Base-by-base conservation (phyloP, 106 monocot genomes). In the Dendrobium huoshanense region DNA sequence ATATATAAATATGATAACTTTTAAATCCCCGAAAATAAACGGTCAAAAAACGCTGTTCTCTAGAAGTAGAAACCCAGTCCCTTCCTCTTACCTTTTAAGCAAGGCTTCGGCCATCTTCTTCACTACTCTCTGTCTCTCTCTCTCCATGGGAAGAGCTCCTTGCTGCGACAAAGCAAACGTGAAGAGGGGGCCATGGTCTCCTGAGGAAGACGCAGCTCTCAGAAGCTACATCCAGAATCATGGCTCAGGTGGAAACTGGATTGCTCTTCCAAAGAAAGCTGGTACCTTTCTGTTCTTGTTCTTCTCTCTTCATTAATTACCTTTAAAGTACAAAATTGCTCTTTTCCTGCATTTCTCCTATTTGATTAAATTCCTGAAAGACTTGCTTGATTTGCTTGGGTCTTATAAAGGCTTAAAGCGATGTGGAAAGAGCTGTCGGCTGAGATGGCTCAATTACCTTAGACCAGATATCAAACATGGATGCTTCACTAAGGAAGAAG, bases 401-500 rank as follows among this genome's bases (percentile, higher is more conserved):
- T 73, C 29, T 29, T 17, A 42, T 75, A 11, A 49, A 84, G 87
- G 87, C 17, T 78, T 87, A 3, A 84, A 51, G 81, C 78, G 87
- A 13, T 87, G 86, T 40, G 87, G 87, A 15, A 87, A 87, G 84
- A 87, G 87, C 49, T 87, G 87, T 67, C 84, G 87, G 24, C 79
- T 87, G 27, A 40, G 87, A 31, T 94, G 94, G 94, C 89, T 94
- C 72, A 94, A 94, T 87, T 94, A 94, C 78, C 94, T 94, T 54
- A 83, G 88, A 77, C 88, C 88, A 19, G 77, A 82, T 59, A 85
- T 88, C 80, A 88, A 85, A 67, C 88, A 85, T 31, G 88, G 88
- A 22, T 67, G 85, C 29, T 88, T 85, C 77, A 80, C 85, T 0
- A 80, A 85, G 51, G 85, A 79, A 41, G 88, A 88, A 54, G 88